Base-by-base conservation (phyloP, 2,329 filamentous ascomycete genomes). In the Metarhizium humberi region DNA sequence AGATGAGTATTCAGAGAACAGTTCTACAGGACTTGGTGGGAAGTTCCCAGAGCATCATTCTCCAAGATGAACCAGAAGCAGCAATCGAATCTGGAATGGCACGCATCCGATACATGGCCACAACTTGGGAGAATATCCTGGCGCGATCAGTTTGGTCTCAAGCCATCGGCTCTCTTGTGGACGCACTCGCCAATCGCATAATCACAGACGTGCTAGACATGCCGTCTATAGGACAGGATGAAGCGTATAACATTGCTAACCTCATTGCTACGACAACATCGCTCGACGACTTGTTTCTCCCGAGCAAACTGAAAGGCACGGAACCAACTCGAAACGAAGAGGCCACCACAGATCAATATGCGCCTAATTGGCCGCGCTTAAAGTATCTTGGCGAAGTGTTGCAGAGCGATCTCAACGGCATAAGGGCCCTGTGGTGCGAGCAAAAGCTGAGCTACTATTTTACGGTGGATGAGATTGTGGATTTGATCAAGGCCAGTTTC, bases 391-490 rank as follows among this genome's bases (percentile, higher is more conserved):
- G 78, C 58, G 80, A 86, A 66, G 78, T 86, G 32, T 71, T 87
- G 60, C 83, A 87, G 71, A 85, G 82, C 61, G 85, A 86, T 62
- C 71, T 86, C 53, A 79, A 78, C 58, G 84, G 86, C 58, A 79
- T 87, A 55, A 75, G 74, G 56, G 85, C 75, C 59, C 67, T 87
- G 42, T 87, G 84, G 84, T 75, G 79, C 62, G 82, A 87, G 59
- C 83, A 82, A 67, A 82, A 86, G 66, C 71, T 87, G 46, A 84
- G 82, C 59, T 65, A 85, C 42, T 84, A 85, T 66, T 86, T 86
- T 61, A 75, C 78, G 0, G 75, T 72, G 7, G 76, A 77, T 4
- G 83, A 86, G 69, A 80, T 86, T 14, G 68, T 85, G 38, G 82
- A 87, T 58, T 65, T 87, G 61, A 79, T 86, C 49, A 73, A 77